phyloP scores from a whole-genome alignment of 306 rosid genomes.

The Oemleria cerasiformis region DNA sequence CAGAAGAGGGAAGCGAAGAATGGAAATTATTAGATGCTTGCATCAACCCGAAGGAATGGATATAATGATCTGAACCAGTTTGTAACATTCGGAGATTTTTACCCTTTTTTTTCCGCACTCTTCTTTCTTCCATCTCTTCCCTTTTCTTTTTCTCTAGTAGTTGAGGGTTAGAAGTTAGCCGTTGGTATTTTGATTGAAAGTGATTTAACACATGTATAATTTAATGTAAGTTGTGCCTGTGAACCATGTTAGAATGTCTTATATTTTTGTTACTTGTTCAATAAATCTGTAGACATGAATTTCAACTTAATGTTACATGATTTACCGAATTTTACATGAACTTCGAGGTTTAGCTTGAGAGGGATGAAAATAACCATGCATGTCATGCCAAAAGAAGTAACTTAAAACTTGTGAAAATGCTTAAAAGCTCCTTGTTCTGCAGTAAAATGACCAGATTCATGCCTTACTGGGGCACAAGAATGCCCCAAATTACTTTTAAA shows the following conservation, averaged over 20 bases:
- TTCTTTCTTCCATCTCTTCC: not conserved
- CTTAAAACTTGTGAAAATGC: too few species aligned
- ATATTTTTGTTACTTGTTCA: not conserved
- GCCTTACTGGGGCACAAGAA: too few species aligned
- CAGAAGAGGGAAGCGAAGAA: constrained; percentile 96
- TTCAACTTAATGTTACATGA: too few species aligned
- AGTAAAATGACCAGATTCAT: too few species aligned
- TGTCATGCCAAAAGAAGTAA: too few species aligned
- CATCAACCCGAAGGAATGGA: constrained; percentile 94
- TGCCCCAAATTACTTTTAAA: not conserved
- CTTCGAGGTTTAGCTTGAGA: too few species aligned
- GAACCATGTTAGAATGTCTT: constrained; percentile 4
- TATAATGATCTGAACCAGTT: constrained; percentile 29
- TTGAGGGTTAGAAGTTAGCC: constrained; percentile 23
- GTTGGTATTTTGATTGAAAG: constrained; percentile 16
- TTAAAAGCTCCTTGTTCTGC: too few species aligned
- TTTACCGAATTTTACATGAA: too few species aligned
- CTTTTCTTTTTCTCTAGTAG: not conserved
- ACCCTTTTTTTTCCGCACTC: not conserved
- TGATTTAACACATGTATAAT: constrained; percentile 7
- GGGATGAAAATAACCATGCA: too few species aligned
- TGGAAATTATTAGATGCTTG: constrained; percentile 94
- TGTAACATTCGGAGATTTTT: constrained; percentile 13
- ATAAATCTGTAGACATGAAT: not conserved
- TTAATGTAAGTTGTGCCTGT: constrained; percentile 14